These are phyloP conservation scores for Debaryomyces hansenii DNA, from an alignment of 805 yeast genomes.

Conservation along the genomic window DNA sequence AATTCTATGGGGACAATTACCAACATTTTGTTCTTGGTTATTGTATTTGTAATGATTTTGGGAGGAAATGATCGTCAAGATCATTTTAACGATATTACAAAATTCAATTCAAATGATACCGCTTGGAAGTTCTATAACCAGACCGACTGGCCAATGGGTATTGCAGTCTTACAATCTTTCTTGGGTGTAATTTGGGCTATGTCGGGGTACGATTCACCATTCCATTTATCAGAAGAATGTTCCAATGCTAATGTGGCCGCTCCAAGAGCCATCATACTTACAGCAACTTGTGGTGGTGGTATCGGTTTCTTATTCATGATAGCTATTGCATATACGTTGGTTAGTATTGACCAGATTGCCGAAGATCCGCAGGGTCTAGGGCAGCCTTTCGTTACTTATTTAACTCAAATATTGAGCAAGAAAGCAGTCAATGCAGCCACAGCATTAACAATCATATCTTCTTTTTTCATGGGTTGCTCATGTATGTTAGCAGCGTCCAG, in stretches of 20 bases:
- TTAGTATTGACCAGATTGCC: conserved; percentile 47
- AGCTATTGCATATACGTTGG: conserved; percentile 61
- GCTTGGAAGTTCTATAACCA: conserved; percentile 60
- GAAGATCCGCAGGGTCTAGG: conserved; percentile 50
- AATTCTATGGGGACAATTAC: conserved; percentile 50
- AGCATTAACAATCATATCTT: conserved; percentile 38
- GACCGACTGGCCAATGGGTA: conserved; percentile 65
- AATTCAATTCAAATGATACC: conserved; percentile 46
- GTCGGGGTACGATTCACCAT: conserved; percentile 76
- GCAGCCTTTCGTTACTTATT: conserved; percentile 60
- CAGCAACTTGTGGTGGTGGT: conserved; percentile 54
- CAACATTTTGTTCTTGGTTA: conserved; percentile 49
- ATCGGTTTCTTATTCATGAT: conserved; percentile 59
- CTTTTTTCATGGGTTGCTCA: conserved; percentile 41
- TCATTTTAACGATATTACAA: conserved; percentile 24
- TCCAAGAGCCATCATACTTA: conserved; percentile 66
- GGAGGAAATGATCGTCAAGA: conserved; percentile 49
- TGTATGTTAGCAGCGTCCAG: conserved; percentile 66
- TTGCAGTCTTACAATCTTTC: conserved; percentile 56
- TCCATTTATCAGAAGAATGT: conserved; percentile 74
- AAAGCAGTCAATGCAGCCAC: conserved; percentile 38
- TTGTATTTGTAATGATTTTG: conserved; percentile 55
- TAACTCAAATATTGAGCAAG: conserved; percentile 47
- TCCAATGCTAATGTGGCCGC: conserved; percentile 62
- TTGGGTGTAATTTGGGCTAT: conserved; percentile 69